A percentile compares a stretch with the other conserved stretches of the same genome.
These are phyloP conservation scores for Macroventuria anomochaeta DNA, from an alignment of 2,329 filamentous ascomycete genomes.

Conservation along the genomic window DNA sequence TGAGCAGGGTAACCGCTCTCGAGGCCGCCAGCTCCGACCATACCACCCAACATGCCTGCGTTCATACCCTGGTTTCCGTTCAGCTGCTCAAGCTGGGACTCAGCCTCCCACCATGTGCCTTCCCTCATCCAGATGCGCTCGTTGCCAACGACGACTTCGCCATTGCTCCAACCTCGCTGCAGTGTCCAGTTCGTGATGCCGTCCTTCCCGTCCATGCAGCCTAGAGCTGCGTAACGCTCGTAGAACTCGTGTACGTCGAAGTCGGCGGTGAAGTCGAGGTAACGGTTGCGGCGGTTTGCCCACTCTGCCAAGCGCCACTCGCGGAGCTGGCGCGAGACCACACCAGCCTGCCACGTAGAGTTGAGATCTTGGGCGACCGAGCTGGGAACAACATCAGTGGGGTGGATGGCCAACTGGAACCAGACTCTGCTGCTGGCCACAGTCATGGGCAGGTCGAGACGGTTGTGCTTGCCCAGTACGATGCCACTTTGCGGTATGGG, in stretches of 20 bases:
- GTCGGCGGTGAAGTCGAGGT: constrained; percentile 93
- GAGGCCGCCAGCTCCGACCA: constrained; percentile 65
- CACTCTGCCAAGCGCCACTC: constrained; percentile 95
- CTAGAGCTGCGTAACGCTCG: constrained; percentile 79
- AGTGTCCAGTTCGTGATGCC: constrained; percentile 94
- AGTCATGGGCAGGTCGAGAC: constrained; percentile 76
- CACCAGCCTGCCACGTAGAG: constrained; percentile 91
- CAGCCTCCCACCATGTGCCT: constrained; percentile 94
- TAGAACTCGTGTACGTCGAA: constrained; percentile 94
- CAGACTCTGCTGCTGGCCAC: constrained; percentile 87
- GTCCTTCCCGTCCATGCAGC: constrained; percentile 87
- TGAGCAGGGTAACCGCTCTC: constrained; percentile 76
- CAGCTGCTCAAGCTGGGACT: constrained; percentile 92
- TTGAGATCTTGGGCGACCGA: constrained; percentile 74
- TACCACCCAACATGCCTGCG: constrained; percentile 55
- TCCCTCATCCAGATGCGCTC: constrained; percentile 97
- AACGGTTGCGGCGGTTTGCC: constrained; percentile 90
- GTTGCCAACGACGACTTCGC: constrained; percentile 87
- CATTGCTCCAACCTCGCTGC: constrained; percentile 97
- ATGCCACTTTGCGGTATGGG: constrained; percentile 81
- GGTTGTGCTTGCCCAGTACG: constrained; percentile 75
- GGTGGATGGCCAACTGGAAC: constrained; percentile 93
- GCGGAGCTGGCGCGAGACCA: constrained; percentile 89
- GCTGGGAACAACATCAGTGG: constrained; percentile 83
- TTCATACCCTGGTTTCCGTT: constrained; percentile 52